Evolutionary conservation across 1,139 yeast species (phyloP).

Genomic region (Yamadazyma atmosphaerica): DNA sequence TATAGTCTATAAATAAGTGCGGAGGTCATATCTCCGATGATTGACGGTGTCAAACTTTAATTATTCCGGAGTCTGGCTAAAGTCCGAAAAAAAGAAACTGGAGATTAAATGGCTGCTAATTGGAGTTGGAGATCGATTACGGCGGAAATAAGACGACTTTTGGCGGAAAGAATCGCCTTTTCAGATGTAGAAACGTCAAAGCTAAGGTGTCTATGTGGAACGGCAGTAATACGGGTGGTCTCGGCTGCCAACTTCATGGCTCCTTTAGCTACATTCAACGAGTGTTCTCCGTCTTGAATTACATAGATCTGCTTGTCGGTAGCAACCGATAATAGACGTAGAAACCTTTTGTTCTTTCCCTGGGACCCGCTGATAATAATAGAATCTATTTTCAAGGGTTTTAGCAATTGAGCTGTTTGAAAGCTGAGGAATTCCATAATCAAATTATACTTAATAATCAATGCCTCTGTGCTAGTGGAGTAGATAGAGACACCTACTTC

Average conservation of each 20-base stretch:
- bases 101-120: not conserved
- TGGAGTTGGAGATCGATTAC: not conserved
- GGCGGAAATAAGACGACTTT: no score
- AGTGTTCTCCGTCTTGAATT: constrained; percentile 11
- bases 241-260: constrained; percentile 14
- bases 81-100: no score
- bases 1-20: no score
- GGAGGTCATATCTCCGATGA: no score
- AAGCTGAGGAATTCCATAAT: constrained; percentile 51
- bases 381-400: constrained; percentile 19
- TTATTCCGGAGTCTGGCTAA: no score
- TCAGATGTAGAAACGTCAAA: no score
- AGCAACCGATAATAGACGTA: constrained; percentile 27
- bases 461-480: constrained; percentile 4
- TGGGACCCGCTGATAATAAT: constrained; percentile 54
- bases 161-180: not conserved
- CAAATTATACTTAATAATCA: constrained; percentile 44
- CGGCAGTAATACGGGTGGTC: no score
- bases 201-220: no score
- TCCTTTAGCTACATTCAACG: constrained; percentile 16
- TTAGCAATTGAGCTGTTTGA: constrained; percentile 46
- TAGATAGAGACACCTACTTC: constrained; percentile 15
- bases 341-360: constrained; percentile 43
- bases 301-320: constrained; percentile 24
- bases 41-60: no score